Percentiles rank a stretch among this genome's conserved stretches.
Evolutionary conservation across 2,329 filamentous ascomycete species (phyloP).

Genomic region (Colletotrichum horii): DNA sequence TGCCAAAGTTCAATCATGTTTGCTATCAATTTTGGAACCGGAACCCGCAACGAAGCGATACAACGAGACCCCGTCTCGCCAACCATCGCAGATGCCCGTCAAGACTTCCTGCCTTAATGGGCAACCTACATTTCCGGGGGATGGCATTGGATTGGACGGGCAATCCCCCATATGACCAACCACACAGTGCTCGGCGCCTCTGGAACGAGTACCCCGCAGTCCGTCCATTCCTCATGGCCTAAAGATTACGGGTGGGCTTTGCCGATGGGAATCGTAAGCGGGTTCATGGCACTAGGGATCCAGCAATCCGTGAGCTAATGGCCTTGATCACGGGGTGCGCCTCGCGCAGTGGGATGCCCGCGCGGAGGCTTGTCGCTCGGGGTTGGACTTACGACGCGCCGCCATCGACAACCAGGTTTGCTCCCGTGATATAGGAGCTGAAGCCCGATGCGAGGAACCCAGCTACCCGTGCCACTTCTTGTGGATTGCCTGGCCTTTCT

Average conservation of each 20-base stretch:
- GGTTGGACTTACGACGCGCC: slow-evolving; percentile 48
- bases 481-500: slow-evolving; percentile 60
- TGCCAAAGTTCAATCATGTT: background rate
- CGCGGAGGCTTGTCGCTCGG: background rate
- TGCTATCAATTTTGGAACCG: slow-evolving; percentile 8
- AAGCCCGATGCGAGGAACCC: slow-evolving; percentile 69
- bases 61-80: background rate
- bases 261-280: slow-evolving; percentile 43
- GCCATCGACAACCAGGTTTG: slow-evolving; percentile 67
- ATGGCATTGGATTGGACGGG: background rate
- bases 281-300: slow-evolving; percentile 40
- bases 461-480: slow-evolving; percentile 64
- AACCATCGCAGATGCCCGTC: background rate
- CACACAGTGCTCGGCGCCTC: background rate
- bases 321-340: background rate
- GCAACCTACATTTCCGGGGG: background rate
- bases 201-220: slow-evolving; percentile 7
- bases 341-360: background rate
- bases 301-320: slow-evolving; percentile 17
- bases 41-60: background rate
- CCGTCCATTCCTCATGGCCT: background rate
- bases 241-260: background rate
- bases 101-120: slow-evolving; percentile 3
- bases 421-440: slow-evolving; percentile 65
- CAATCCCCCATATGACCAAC: slow-evolving; percentile 4